phyloP scores from a whole-genome alignment of 2,329 filamentous ascomycete genomes.

The Nemania sp. region DNA sequence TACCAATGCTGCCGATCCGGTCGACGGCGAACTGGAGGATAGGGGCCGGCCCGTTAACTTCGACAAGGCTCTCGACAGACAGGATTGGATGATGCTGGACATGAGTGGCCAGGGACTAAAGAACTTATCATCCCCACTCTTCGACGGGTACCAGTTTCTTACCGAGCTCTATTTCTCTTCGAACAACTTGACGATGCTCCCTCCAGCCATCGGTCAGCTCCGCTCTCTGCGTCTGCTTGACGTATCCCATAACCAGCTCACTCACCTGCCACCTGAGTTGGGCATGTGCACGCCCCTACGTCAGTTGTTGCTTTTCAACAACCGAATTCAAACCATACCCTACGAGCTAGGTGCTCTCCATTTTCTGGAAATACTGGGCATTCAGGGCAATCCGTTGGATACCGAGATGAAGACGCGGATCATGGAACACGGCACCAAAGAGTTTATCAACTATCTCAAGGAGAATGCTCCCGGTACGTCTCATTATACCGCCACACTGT shows the following conservation, averaged over 20 bases:
- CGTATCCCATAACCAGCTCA: conserved; percentile 84
- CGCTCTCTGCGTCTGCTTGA: conserved; percentile 83
- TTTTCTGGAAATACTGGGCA: conserved; percentile 83
- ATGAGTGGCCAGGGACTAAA: conserved; percentile 94
- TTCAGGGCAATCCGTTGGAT: conserved; percentile 88
- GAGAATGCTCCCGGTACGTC: conserved; percentile 81
- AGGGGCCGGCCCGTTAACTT: conserved; percentile 66
- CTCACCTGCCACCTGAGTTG: conserved; percentile 81
- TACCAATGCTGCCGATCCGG: conserved; percentile 52
- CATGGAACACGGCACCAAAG: conserved; percentile 83
- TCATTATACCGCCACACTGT: neutral
- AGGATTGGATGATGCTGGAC: conserved; percentile 92
- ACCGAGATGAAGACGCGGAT: conserved; percentile 77
- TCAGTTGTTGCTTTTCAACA: conserved; percentile 86
- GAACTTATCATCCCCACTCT: conserved; percentile 77
- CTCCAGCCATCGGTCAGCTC: conserved; percentile 78
- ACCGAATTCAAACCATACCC: conserved; percentile 79
- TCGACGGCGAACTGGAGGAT: conserved; percentile 59
- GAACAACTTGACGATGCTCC: conserved; percentile 84
- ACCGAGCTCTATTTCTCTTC: conserved; percentile 91
- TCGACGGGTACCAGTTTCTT: conserved; percentile 80
- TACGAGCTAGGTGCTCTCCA: conserved; percentile 87
- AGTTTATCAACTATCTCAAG: conserved; percentile 78
- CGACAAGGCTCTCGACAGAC: conserved; percentile 66
- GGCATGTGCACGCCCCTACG: conserved; percentile 96